These are phyloP conservation scores for Penicillium griseofulvum DNA, from an alignment of 2,329 filamentous ascomycete species.

Conservation along the genomic window DNA sequence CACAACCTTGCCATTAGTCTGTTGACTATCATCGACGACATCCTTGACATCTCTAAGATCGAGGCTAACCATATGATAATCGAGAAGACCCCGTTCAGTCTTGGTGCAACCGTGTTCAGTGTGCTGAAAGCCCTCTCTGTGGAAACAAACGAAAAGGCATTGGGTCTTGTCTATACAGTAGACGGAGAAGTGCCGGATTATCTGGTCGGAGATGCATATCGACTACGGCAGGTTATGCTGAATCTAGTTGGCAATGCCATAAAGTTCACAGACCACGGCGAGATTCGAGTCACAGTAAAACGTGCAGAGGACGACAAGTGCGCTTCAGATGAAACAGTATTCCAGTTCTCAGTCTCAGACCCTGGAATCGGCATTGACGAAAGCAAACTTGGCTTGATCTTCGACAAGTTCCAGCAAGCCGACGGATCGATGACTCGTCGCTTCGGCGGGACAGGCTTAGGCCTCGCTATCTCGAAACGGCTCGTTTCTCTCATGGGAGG, in stretches of 20 bases:
- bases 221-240: constrained; percentile 87
- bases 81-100: constrained; percentile 89
- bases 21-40: constrained; percentile 85
- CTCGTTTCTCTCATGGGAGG: constrained; percentile 93
- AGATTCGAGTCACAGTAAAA: constrained; percentile 84
- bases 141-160: constrained; percentile 90
- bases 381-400: constrained; percentile 91
- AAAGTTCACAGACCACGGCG: constrained; percentile 92
- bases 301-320: constrained; percentile 59
- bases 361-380: constrained; percentile 91
- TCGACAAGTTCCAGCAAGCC: constrained; percentile 96
- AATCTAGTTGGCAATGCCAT: constrained; percentile 95
- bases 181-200: constrained; percentile 88
- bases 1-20: constrained; percentile 91
- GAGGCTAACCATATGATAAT: constrained; percentile 95
- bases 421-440: constrained; percentile 93
- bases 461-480: constrained; percentile 90
- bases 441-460: constrained; percentile 88
- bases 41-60: constrained; percentile 66
- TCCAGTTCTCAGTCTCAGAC: constrained; percentile 89
- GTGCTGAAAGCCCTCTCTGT: constrained; percentile 91
- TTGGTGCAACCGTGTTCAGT: constrained; percentile 90
- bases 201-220: constrained; percentile 89
- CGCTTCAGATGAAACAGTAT: constrained; percentile 72
- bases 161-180: constrained; percentile 86